A percentile compares a stretch with the other conserved stretches of the same genome.
Conservation (phyloP, 352 stramenopile species). For the Phytophthora agathidicida region DNA sequence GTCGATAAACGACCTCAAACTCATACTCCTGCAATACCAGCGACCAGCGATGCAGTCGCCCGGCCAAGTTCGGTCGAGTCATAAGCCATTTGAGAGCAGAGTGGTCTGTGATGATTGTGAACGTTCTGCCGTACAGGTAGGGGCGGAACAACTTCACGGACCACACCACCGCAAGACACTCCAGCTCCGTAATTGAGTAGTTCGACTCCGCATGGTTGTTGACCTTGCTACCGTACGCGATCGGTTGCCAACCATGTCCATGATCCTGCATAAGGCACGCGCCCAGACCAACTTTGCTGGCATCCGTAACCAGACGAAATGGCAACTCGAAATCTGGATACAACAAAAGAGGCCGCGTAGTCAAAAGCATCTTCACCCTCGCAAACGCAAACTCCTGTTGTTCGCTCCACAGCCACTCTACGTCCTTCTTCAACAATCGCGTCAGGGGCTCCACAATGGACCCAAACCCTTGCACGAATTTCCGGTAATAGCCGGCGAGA, state of each 20-base stretch:
- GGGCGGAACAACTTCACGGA: slow-evolving; percentile 27
- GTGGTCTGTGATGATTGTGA: slow-evolving; percentile 29
- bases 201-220: slow-evolving; percentile 17
- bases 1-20: slow-evolving; percentile 11
- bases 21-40: slow-evolving; percentile 28
- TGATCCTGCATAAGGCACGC: slow-evolving; percentile 27
- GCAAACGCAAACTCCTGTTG: slow-evolving; percentile 25
- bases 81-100: background rate
- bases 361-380: slow-evolving; percentile 15
- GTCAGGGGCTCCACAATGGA: slow-evolving; percentile 16
- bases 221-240: slow-evolving; percentile 23
- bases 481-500: slow-evolving; percentile 33
- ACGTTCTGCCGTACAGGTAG: slow-evolving; percentile 20
- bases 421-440: slow-evolving; percentile 16
- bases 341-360: background rate
- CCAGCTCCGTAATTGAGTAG: slow-evolving; percentile 26
- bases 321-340: slow-evolving; percentile 28
- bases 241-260: slow-evolving; percentile 1
- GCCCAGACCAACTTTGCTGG: slow-evolving; percentile 8
- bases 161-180: too few relatives aligned
- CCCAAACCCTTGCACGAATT: slow-evolving; percentile 25
- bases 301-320: slow-evolving; percentile 35
- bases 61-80: background rate
- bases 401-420: slow-evolving; percentile 19
- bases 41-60: slow-evolving; percentile 16